phyloP scores from a whole-genome alignment of 371 early-diverging fungal species.

The Smittium culicis region DNA sequence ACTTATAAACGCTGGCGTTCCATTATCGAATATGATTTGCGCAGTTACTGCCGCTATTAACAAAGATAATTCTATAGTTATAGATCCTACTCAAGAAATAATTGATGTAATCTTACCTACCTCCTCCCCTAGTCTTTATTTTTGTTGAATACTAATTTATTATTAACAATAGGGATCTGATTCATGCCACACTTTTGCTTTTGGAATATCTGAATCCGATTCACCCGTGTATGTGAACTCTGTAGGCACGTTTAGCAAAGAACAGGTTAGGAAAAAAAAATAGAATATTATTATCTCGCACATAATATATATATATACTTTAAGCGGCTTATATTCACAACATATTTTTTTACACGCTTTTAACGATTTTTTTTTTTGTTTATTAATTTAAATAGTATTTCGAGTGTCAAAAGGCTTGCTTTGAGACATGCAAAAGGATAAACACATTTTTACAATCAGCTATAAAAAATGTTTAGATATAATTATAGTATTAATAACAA shows the following conservation, averaged over 20 bases:
- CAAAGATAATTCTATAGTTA: constrained; percentile 38
- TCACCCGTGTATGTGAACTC: constrained; percentile 28
- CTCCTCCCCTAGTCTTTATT: neutral
- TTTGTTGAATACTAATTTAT: neutral
- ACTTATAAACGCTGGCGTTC: constrained; percentile 82
- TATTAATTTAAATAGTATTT: neutral
- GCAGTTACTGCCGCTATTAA: constrained; percentile 59
- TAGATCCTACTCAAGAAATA: constrained; percentile 72
- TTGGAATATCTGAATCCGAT: constrained; percentile 34
- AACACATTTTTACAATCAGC: neutral
- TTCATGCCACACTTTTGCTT: constrained; percentile 75
- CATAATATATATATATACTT: too few relatives aligned
- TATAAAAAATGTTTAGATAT: too few relatives aligned
- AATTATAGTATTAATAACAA: too few relatives aligned
- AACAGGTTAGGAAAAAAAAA: constrained; percentile 13
- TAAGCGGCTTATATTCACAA: too few relatives aligned
- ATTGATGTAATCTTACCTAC: neutral
- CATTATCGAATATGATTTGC: constrained; percentile 54
- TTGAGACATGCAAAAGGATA: neutral
- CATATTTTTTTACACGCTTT: neutral
- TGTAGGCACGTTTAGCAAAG: constrained; percentile 23
- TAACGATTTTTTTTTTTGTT: neutral
- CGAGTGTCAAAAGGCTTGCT: neutral
- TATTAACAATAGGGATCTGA: constrained; percentile 34
- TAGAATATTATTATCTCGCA: too few relatives aligned